Evolutionary conservation across 106 monocot genomes (phyloP), one percentile per base, ranked within the genome.

Genomic region (Platanthera guangdongensis): DNA sequence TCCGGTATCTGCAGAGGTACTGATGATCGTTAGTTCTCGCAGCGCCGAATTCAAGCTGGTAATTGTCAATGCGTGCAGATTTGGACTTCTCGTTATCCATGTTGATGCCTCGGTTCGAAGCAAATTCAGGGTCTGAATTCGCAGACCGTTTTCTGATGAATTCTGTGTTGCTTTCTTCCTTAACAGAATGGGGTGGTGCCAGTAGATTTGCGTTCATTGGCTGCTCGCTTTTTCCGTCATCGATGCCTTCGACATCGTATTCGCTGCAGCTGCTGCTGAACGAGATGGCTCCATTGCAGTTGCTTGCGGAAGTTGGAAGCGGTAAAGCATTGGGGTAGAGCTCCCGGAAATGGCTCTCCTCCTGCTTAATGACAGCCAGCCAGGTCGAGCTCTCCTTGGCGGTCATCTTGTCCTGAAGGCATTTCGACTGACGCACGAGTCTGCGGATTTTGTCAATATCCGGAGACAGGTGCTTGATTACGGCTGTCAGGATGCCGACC

Each of bases 181-280:
- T 84, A 69, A 86, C 73, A 19, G 48, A 28, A 25, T 51, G 25
- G 69, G 22, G 50, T 11, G 51, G 32, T 8, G 3, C 48, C 47
- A 47, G 19, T 55, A 63, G 64, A 46, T 82, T 78, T 15, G n/a
- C 21, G 52, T 76, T 62, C 46, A 60, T 21, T 46, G 80, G 72
- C 9, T 82, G 78, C 0, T 74, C 79, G 28, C 19, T 52, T 48
- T 77, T 59, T 5, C 50, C 18, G 5, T 73, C 78, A 21, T 81
- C 83, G 16, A 74, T n/a, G 12, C 72, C 74, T 73, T 86, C 89
- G 2, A 86, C 89, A 64, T 90, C 86, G 51, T 86, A 89, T 64
- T 89, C 89, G 28, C 77, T 80, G 63, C 67, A 63, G 71, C 74
- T 80, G 73, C 82, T 75, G 64, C 47, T 80, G 69, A 83, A 86